A percentile compares a stretch with the other conserved stretches of the same genome.
Evolutionary conservation across 1,139 yeast species (phyloP).

Genomic region (Lodderomyces orthopsilosis): DNA sequence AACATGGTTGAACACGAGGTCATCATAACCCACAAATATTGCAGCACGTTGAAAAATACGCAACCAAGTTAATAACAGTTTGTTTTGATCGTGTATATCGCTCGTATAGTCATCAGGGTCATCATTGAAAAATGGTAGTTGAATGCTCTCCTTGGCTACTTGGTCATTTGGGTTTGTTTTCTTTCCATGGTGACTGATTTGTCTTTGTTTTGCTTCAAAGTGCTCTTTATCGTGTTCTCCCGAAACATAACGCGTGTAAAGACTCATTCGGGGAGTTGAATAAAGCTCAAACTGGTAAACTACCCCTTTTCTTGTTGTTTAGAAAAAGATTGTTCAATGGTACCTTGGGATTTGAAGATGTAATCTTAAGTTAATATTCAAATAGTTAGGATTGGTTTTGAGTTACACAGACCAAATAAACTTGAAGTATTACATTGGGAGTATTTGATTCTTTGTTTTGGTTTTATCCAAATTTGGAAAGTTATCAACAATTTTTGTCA

Average conservation of each 20-base stretch:
- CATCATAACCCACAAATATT: slow-evolving; percentile 54
- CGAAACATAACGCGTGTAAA: slow-evolving; percentile 39
- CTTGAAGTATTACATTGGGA: no score
- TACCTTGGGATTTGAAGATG: no score
- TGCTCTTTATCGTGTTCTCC: slow-evolving; percentile 34
- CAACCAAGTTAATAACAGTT: slow-evolving; percentile 31
- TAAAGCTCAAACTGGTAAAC: no score
- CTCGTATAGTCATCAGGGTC: not conserved
- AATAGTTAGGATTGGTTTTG: no score
- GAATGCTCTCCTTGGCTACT: slow-evolving; percentile 15
- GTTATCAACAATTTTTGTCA: no score
- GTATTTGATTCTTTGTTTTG: no score
- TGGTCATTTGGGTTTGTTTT: slow-evolving; percentile 5
- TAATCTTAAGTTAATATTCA: no score
- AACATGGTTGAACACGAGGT: slow-evolving; percentile 48
- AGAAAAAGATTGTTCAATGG: no score
- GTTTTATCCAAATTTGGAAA: no score
- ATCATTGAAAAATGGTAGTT: not conserved
- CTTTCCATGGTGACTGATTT: slow-evolving; percentile 5
- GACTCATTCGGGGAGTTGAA: slow-evolving; percentile 23
- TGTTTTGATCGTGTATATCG: slow-evolving; percentile 7
- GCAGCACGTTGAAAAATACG: slow-evolving; percentile 50
- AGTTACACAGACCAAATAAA: no score
- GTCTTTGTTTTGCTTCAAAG: slow-evolving; percentile 10
- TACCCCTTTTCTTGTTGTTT: no score